Evolutionary conservation across 2,329 filamentous ascomycete species (phyloP), one percentile per base, ranked within the genome.

Genomic region (Scytalidium sp.): DNA sequence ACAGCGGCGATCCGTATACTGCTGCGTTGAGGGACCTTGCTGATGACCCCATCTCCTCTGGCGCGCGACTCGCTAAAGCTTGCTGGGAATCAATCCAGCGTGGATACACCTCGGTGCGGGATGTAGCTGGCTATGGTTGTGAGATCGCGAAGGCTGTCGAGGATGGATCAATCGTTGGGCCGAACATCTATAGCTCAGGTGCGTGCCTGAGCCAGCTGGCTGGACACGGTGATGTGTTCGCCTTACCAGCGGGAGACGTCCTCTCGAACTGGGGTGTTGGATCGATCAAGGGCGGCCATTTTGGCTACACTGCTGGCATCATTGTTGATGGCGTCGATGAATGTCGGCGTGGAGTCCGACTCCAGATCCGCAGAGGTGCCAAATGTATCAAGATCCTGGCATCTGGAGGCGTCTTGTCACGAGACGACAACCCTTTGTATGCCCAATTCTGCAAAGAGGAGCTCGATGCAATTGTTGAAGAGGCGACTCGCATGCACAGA

Each of bases 21-120:
- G 32, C 11, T 7, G 13, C 13, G 5, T 10, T n/a, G 11, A 6
- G 17, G 15, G 11, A 15, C 17, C 15, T 61, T 8, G 51, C 55
- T 9, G 45, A 45, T 19, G 46, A 63, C 47, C 56, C 60, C 42
- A 63, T 64, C 3, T 59, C 73, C 10, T 63, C 69, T 11, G 74
- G 73, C 3, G 72, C 72, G 5, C 62, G 73, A 20, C 68, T 63
- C 9, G 69, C 70, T 3, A 62, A 65, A 4, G 72, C 74, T 56
- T 64, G 73, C 3, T 61, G 67, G 40, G 64, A 64, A 6, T 71
- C 72, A 1, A 64, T 78, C 5, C 65, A 74, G 54, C 68, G 70
- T 4, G 77, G 77, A 6, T 78, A 76, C 63, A 80, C 76, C 0
- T 75, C 72, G 10, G 66, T 79, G 3, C 66, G 76, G 17, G 77